Evolutionary conservation across 2,329 filamentous ascomycete species (phyloP).

Genomic region (Epichloe uncinata): DNA sequence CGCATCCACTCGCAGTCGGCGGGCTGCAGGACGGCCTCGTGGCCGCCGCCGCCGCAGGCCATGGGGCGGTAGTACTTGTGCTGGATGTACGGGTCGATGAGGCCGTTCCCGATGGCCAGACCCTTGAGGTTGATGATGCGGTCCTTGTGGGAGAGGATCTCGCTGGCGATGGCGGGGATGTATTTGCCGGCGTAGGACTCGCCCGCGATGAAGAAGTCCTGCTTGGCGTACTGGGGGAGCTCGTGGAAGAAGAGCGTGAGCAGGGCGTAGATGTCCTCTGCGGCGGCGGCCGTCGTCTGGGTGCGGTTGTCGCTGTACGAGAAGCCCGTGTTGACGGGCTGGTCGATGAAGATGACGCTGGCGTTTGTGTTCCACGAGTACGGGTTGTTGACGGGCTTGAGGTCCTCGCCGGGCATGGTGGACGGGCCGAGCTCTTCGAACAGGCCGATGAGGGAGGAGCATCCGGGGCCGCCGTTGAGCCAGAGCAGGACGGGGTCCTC

Average conservation of each 20-base stretch:
- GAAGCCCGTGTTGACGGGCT: conserved; percentile 31
- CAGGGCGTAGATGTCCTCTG: conserved; percentile 94
- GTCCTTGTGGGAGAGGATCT: conserved; percentile 87
- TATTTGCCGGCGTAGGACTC: conserved; percentile 94
- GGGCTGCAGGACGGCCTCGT: conserved; percentile 69
- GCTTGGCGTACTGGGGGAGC: conserved; percentile 79
- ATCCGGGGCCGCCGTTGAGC: conserved; percentile 26
- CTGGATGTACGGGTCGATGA: conserved; percentile 85
- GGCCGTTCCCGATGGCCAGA: conserved; percentile 85
- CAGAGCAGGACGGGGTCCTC: conserved; percentile 40
- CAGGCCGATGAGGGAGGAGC: conserved; percentile 25
- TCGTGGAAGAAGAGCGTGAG: conserved; percentile 97
- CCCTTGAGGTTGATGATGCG: conserved; percentile 97
- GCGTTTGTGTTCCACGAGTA: conserved; percentile 50
- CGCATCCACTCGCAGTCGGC: conserved; percentile 77
- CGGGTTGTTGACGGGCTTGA: conserved; percentile 33
- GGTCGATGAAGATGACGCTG: conserved; percentile 59
- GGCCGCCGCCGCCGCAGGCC: conserved; percentile 92
- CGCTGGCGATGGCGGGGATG: conserved; percentile 79
- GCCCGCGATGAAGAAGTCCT: conserved; percentile 94
- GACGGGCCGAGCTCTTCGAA: conserved; percentile 67
- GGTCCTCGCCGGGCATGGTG: conserved; percentile 37
- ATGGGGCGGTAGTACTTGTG: conserved; percentile 93
- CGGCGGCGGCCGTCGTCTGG: conserved; percentile 83
- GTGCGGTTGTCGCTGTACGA: conserved; percentile 55